Conservation (phyloP, 2,329 filamentous ascomycete genomes). For the Colletotrichum sp. region DNA sequence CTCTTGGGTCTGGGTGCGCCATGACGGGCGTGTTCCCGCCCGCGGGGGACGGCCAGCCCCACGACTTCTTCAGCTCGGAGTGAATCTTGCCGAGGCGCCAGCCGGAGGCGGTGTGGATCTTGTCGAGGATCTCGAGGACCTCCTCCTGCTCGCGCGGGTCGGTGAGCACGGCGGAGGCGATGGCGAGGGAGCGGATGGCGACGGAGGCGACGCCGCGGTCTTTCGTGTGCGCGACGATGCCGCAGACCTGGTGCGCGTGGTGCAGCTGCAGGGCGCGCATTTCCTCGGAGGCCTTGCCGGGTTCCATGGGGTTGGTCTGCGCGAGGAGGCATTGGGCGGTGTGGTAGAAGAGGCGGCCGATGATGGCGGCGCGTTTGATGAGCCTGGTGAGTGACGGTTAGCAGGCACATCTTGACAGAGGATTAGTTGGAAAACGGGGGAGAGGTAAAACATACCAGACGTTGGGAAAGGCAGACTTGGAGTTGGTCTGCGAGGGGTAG, state of each 20-base stretch:
- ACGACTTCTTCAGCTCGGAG: constrained; percentile 74
- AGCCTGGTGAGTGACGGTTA: constrained; percentile 56
- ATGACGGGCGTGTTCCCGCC: background rate
- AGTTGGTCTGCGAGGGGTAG: constrained; percentile 68
- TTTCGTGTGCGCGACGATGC: constrained; percentile 85
- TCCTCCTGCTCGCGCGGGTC: constrained; percentile 79
- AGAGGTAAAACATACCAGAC: constrained; percentile 57
- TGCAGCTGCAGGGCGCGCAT: constrained; percentile 74
- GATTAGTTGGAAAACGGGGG: no score
- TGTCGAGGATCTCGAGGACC: constrained; percentile 76
- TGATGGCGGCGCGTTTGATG: constrained; percentile 80
- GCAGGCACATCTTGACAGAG: no score
- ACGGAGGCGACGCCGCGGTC: constrained; percentile 81
- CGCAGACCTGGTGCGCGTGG: constrained; percentile 86
- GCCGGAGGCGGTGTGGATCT: constrained; percentile 77
- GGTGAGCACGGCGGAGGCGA: constrained; percentile 76
- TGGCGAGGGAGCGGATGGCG: constrained; percentile 78
- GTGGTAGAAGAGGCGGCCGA: constrained; percentile 88
- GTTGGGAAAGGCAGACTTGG: constrained; percentile 82
- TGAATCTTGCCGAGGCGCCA: constrained; percentile 80
- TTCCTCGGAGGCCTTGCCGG: constrained; percentile 63
- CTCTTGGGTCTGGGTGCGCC: background rate
- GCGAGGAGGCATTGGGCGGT: constrained; percentile 82
- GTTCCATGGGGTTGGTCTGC: constrained; percentile 76
- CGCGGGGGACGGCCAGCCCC: constrained; percentile 65